Evolutionary conservation across 345 rosid species (phyloP), one percentile per base, ranked within the genome.

Genomic region (Dipteronia sinensis): DNA sequence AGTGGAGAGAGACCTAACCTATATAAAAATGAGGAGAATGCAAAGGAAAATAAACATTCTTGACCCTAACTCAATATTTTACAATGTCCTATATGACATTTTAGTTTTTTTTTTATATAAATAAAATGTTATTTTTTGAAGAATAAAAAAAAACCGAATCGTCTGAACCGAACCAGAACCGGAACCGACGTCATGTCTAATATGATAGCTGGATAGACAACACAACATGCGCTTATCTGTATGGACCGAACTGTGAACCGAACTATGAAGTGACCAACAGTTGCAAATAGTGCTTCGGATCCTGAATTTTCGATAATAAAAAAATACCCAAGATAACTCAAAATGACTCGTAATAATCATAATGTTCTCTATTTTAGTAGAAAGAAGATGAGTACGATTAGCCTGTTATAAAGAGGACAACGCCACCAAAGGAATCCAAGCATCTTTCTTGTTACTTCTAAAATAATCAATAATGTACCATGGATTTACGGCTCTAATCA

Each of bases 351-450:
- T 46, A 46, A 56, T 17, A 56, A n/a, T 56, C n/a, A 31, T 31
- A 31, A 31, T 31, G 34, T 16, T 56, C 8, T 16, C 13, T 7
- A 56, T n/a, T 7, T 17, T 56, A 56, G 22, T 16, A 2, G 22
- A 7, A 56, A 16, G 62, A 56, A 16, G 16, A 56, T 56, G 66
- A 11, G 38, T 12, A 78, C 84, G 2, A 31, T 0, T 31, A 2
- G 34, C 34, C 84, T 71, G 85, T 82, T 16, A 68, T 76, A 76
- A 83, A 80, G 13, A 83, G 85, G 29, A 79, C 85, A 34, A 79
- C 67, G 46, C 85, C 85, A 15, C 85, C 83, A 9, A 83, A 81
- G 3, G 85, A 83, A 83, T 76, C 85, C 85, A 83, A 1, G 83
- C 85, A 12, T 79, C 63, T 42, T 67, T 46, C 59, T 76, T 76